Conservation (phyloP, 768 basidiomycete species). For the Vararia minispora region DNA sequence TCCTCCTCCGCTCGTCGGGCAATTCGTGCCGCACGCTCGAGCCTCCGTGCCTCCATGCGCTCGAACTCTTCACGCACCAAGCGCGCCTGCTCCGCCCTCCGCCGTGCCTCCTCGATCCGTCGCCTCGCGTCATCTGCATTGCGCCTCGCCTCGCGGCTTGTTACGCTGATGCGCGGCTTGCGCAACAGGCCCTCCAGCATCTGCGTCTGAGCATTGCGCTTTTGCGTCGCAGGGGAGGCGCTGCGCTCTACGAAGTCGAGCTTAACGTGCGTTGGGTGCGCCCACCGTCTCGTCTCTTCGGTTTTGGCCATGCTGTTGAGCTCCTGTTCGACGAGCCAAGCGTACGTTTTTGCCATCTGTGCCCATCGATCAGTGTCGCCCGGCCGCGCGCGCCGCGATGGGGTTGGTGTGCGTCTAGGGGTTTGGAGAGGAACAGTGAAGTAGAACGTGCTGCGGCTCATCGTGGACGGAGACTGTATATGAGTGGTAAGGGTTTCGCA, state of each 20-base stretch:
- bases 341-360: constrained; percentile 21
- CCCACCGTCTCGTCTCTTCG: constrained; percentile 54
- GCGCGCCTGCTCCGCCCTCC: constrained; percentile 31
- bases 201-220: constrained; percentile 5
- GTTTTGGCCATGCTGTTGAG: constrained; percentile 29
- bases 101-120: constrained; percentile 34
- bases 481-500: not conserved
- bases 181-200: no score
- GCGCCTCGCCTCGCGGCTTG: constrained; percentile 7
- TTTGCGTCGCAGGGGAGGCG: no score
- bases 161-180: no score
- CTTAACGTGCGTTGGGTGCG: constrained; percentile 40
- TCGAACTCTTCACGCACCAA: constrained; percentile 43
- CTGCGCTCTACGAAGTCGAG: constrained; percentile 8
- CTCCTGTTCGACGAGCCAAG: constrained; percentile 44
- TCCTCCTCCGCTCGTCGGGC: constrained; percentile 19
- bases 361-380: constrained; percentile 16
- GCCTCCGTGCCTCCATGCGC: constrained; percentile 41
- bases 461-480: not conserved
- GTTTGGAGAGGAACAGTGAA: constrained; percentile 10
- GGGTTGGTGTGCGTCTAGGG: constrained; percentile 6
- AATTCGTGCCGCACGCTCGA: constrained; percentile 39
- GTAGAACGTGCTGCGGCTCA: constrained; percentile 12
- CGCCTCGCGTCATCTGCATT: no score
- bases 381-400: not conserved